Percentiles rank a stretch among this genome's conserved stretches.
Evolutionary conservation across 1,139 yeast species (phyloP).

Genomic region (Scheffersomyces stambukii): DNA sequence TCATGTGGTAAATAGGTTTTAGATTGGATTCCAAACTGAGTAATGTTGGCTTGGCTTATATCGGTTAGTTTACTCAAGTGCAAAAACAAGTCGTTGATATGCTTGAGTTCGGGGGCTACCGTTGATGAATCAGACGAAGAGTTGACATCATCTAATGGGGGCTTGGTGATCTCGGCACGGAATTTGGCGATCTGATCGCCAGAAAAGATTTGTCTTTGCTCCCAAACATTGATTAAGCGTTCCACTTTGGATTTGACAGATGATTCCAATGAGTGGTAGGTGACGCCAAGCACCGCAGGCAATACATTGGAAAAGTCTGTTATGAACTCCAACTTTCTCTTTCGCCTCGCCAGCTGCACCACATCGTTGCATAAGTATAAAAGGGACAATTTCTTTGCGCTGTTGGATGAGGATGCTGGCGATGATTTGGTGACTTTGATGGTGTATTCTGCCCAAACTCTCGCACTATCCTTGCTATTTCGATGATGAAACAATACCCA

Average conservation of each 20-base stretch:
- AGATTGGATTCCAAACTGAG: constrained; percentile 43
- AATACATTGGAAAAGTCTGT: constrained; percentile 52
- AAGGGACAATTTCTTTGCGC: constrained; percentile 50
- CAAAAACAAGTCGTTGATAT: constrained; percentile 28
- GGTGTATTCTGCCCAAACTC: constrained; percentile 55
- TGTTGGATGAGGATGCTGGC: constrained; percentile 16
- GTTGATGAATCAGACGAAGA: constrained; percentile 4
- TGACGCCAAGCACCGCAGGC: constrained; percentile 30
- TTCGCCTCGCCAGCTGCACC: constrained; percentile 74
- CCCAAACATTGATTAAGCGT: constrained; percentile 73
- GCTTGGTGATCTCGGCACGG: constrained; percentile 18
- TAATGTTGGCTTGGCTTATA: constrained; percentile 32
- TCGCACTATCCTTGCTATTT: constrained; percentile 55
- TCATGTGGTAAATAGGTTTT: constrained; percentile 38
- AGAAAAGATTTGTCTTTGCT: constrained; percentile 58
- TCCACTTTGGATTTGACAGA: constrained; percentile 51
- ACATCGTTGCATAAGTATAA: constrained; percentile 80
- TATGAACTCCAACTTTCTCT: constrained; percentile 56
- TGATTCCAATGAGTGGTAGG: constrained; percentile 31
- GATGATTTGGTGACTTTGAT: constrained; percentile 19
- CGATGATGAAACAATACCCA: constrained; percentile 82
- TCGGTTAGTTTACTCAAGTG: constrained; percentile 29
- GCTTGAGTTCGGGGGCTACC: constrained; percentile 38
- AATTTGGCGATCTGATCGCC: constrained; percentile 40
- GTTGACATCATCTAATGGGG: constrained; percentile 3